Percentiles rank a stretch among this genome's conserved stretches.
These are phyloP conservation scores for Acanthamoeba polyphaga DNA, from an alignment of 208 protist genomes.

Conservation along the genomic window DNA sequence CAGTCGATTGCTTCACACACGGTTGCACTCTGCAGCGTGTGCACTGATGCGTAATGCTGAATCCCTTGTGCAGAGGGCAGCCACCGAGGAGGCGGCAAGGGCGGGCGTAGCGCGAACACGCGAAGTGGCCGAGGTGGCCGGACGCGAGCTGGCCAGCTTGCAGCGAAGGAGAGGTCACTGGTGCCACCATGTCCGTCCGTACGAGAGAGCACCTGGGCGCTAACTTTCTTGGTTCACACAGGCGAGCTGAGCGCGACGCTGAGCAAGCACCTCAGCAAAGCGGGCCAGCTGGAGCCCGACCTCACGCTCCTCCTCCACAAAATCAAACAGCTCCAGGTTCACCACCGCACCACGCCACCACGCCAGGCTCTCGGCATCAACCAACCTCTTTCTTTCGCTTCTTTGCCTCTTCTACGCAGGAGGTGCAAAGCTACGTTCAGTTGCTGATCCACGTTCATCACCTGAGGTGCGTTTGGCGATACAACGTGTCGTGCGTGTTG, in stretches of 20 bases:
- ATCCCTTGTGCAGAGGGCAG: neutral
- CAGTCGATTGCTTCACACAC: neutral
- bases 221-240: neutral
- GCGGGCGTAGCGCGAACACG: neutral
- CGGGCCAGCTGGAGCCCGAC: neutral
- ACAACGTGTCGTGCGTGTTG: neutral
- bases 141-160: neutral
- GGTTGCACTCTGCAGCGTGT: neutral
- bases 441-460: slow-evolving; percentile 18
- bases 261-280: neutral
- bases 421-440: slow-evolving; percentile 30
- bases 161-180: neutral
- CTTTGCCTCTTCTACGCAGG: neutral
- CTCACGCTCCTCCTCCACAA: neutral
- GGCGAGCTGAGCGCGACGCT: neutral
- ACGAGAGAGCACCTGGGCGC: neutral
- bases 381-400: too few species aligned
- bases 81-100: neutral
- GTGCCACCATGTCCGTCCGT: neutral
- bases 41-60: neutral
- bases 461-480: neutral
- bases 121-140: neutral
- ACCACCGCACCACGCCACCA: too few species aligned
- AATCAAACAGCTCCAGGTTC: slow-evolving; percentile 9
- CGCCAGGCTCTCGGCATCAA: too few species aligned